These are phyloP conservation scores for Anethum foeniculum DNA, from an alignment of 140 eudicot species.

Conservation along the genomic window DNA sequence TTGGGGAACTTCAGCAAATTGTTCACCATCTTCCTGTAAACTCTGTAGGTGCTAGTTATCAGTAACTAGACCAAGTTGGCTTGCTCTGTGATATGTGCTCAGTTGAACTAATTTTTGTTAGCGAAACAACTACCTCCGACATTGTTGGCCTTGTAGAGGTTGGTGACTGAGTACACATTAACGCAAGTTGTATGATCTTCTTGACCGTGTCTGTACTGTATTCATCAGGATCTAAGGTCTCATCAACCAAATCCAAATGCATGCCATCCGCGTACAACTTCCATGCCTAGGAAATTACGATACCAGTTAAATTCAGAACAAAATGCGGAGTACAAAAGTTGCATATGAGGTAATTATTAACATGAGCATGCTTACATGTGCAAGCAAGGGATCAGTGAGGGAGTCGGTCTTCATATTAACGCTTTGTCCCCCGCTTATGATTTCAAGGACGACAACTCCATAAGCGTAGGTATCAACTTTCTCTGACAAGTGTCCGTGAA, in stretches of 20 bases:
- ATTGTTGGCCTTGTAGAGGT: conserved; percentile 36
- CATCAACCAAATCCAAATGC: conserved; percentile 27
- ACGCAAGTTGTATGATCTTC: conserved; percentile 33
- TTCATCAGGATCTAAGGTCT: conserved; percentile 25
- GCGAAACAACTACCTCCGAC: conserved; percentile 41
- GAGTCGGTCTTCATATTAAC: conserved; percentile 18
- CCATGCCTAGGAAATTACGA: conserved; percentile 29
- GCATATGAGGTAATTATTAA: too few species aligned
- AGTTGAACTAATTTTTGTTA: conserved; percentile 13
- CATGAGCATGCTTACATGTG: conserved; percentile 20
- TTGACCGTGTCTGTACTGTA: conserved; percentile 21
- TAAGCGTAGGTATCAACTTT: conserved; percentile 30
- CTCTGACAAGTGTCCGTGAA: conserved; percentile 46
- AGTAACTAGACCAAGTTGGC: conserved; percentile 1
- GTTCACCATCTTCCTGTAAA: background rate
- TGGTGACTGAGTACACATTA: conserved; percentile 39
- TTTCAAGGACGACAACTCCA: conserved; percentile 26
- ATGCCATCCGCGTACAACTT: conserved; percentile 20
- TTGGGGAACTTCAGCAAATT: background rate
- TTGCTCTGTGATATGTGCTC: conserved; percentile 10
- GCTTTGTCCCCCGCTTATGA: conserved; percentile 36
- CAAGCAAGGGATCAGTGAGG: conserved; percentile 28
- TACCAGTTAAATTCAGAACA: background rate
- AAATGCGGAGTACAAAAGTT: background rate
- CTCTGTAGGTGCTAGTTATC: background rate